Evolutionary conservation across 768 basidiomycete genomes (phyloP).

Genomic region (Trametes gibbosa): DNA sequence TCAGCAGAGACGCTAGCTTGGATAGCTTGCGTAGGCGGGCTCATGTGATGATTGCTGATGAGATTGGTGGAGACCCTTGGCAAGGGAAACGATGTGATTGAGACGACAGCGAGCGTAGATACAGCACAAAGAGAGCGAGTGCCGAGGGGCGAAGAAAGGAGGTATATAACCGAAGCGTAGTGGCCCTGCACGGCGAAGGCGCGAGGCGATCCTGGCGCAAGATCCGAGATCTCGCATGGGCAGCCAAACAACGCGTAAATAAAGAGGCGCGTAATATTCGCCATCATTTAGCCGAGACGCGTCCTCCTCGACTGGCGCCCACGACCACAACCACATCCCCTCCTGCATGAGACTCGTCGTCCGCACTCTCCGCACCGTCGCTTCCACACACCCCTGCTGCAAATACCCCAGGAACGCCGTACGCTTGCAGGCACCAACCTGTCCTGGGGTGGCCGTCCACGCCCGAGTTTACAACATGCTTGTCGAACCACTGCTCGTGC

Average conservation of each 20-base stretch:
- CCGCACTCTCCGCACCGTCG: neutral
- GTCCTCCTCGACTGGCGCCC: neutral
- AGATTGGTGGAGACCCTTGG: neutral
- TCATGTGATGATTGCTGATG: neutral
- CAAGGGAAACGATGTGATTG: neutral
- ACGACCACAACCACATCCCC: neutral
- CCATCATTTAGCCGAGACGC: conserved; percentile 14
- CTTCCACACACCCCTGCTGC: neutral
- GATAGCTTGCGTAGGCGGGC: conserved; percentile 2
- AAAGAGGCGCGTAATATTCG: conserved; percentile 8
- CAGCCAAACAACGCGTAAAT: conserved; percentile 21
- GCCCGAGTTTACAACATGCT: neutral
- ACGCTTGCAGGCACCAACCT: neutral
- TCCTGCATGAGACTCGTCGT: conserved; percentile 17
- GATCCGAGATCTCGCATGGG: neutral
- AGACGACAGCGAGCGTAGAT: neutral
- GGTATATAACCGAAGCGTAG: neutral
- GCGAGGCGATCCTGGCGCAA: neutral
- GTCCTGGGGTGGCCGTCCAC: neutral
- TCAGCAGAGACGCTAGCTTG: conserved; percentile 48
- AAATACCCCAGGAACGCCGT: neutral
- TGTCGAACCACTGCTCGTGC: neutral
- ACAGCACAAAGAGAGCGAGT: conserved; percentile 1
- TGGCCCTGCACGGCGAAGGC: neutral
- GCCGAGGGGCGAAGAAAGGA: neutral